These are phyloP conservation scores for Vigna reflexopilosa DNA, from an alignment of 306 rosid species.

Conservation along the genomic window DNA sequence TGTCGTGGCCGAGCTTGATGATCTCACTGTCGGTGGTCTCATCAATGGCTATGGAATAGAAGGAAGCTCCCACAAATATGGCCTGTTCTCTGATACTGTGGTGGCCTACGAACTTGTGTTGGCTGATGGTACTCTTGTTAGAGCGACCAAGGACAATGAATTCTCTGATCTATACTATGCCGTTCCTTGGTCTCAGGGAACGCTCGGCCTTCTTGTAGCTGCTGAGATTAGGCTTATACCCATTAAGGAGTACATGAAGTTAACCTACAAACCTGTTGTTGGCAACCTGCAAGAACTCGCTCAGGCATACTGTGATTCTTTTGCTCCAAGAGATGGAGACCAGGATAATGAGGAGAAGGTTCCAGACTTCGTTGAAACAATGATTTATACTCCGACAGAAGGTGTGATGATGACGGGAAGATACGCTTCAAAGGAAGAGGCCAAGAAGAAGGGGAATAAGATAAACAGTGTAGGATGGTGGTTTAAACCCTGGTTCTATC, in stretches of 20 bases:
- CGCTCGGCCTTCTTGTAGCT: slow-evolving; percentile 92
- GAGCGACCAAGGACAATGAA: slow-evolving; percentile 91
- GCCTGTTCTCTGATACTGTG: slow-evolving; percentile 90
- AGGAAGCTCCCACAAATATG: slow-evolving; percentile 96
- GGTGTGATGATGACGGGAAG: slow-evolving; percentile 93
- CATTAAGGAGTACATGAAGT: slow-evolving; percentile 89
- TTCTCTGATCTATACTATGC: slow-evolving; percentile 84
- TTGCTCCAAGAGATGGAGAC: slow-evolving; percentile 90
- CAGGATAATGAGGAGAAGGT: slow-evolving; percentile 86
- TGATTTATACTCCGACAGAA: slow-evolving; percentile 72
- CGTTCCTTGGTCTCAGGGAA: slow-evolving; percentile 99
- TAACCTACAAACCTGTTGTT: slow-evolving; percentile 78
- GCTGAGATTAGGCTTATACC: slow-evolving; percentile 93
- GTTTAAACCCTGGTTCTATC: slow-evolving; percentile 97
- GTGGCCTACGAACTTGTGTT: slow-evolving; percentile 88
- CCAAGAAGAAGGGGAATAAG: slow-evolving; percentile 90
- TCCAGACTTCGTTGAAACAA: slow-evolving; percentile 94
- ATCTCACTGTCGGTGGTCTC: slow-evolving; percentile 99
- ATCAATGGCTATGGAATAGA: slow-evolving; percentile 97
- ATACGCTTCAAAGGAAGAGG: slow-evolving; percentile 91
- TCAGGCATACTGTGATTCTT: slow-evolving; percentile 81
- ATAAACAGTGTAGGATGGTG: slow-evolving; percentile 94
- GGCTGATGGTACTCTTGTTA: slow-evolving; percentile 93
- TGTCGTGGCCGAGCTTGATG: slow-evolving; percentile 96
- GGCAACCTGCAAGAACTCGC: slow-evolving; percentile 85